Base-by-base conservation (phyloP, 495 filamentous ascomycete species). In the Trichocladium uniseriatum region DNA sequence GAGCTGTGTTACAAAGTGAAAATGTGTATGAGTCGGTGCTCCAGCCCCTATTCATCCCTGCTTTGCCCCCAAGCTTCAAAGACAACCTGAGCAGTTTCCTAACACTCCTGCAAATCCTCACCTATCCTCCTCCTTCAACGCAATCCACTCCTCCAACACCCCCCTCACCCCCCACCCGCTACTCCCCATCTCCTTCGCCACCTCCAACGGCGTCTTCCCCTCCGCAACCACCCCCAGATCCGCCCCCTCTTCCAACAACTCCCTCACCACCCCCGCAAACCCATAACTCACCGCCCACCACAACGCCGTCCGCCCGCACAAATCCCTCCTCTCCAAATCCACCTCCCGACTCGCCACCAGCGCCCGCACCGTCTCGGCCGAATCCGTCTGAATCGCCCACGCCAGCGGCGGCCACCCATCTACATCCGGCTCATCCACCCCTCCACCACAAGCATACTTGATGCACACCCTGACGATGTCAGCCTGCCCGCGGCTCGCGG, bases 351-450 rank as follows among this genome's bases (percentile, higher is more conserved):
- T 53, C 3, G 43, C 38, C 0, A 56, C 34, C 11, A 59, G 49
- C 14, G 38, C 27, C 31, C 55, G 35, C 0, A 57, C 43, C 11
- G 31, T 48, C 8, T 36, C n/a, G 0, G 56, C 47, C 8, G 38
- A 27, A 6, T 48, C 24, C 1, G 11, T 43, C 21, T 52, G 41
- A 19, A 58, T 38, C 3, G 61, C 51, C 61, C 61, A 64, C 10
- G 56, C 47, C 13, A 63, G 41, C 1, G 62, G 60, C 15, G 55
- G 54, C 62, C 62, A 65, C 9, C 60, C 62, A 32, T 55, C 39
- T 7, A 42, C 32, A 46, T 65, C 62, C 24, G 20, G 18, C 4
- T 46, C 37, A 29, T 65, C 62, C 10, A 48, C 43, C 19, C 58
- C 60, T n/a, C n/a, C n/a, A 18, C 36, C 20, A 24, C 29, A 60